Evolutionary conservation across 495 filamentous ascomycete genomes (phyloP).

Genomic region (Pyronema omphalodes): DNA sequence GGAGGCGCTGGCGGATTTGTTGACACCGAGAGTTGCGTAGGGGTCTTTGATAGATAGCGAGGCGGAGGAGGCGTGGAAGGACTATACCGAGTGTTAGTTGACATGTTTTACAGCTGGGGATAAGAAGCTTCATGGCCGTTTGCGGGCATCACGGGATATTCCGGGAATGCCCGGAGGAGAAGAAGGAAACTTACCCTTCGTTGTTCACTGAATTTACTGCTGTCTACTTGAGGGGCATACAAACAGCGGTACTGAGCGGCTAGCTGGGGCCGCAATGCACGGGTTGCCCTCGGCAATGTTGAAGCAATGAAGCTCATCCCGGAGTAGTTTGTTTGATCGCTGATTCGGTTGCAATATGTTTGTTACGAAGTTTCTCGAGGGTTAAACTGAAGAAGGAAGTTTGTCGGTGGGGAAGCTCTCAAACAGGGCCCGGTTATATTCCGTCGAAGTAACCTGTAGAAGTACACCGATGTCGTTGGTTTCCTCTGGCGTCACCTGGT

Average conservation of each 20-base stretch:
- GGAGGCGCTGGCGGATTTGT: conserved; percentile 52
- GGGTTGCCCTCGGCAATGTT: conserved; percentile 11
- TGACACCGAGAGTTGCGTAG: conserved; percentile 71
- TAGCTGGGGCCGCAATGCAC: conserved; percentile 7
- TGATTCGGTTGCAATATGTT: not conserved
- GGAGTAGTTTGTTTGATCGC: not conserved
- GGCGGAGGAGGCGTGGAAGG: conserved; percentile 52
- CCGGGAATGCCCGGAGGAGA: no score
- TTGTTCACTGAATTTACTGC: not conserved
- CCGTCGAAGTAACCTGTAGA: not conserved
- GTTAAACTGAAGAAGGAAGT: not conserved
- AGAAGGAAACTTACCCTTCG: conserved; percentile 12
- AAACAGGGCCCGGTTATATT: not conserved
- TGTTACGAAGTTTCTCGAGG: not conserved
- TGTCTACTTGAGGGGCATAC: conserved; percentile 1
- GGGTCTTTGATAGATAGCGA: conserved; percentile 54
- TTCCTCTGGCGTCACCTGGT: not conserved
- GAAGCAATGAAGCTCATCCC: conserved; percentile 16
- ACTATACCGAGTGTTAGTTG: no score
- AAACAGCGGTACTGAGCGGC: conserved; percentile 14
- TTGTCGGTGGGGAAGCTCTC: not conserved
- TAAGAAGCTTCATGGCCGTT: not conserved
- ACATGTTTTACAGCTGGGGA: no score
- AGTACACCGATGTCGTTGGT: not conserved
- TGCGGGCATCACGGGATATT: no score